These are phyloP conservation scores for Boletellus sp. DNA, from an alignment of 768 basidiomycete genomes.

Conservation along the genomic window DNA sequence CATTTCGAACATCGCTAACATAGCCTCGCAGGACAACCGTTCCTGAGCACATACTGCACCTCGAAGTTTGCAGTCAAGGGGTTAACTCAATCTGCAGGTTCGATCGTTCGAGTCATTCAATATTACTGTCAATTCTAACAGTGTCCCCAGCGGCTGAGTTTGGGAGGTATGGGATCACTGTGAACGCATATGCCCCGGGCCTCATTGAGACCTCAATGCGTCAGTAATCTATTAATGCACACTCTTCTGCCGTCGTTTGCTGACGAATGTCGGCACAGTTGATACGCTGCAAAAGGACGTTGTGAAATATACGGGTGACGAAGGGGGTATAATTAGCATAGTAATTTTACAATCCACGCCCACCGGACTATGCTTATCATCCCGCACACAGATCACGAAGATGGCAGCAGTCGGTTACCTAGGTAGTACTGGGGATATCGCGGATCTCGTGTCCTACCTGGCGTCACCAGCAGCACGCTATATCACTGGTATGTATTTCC, in stretches of 20 bases:
- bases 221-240: constrained; percentile 8
- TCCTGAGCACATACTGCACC: constrained; percentile 31
- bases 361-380: neutral
- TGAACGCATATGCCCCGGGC: constrained; percentile 36
- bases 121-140: neutral
- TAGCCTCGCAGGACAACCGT: constrained; percentile 25
- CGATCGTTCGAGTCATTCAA: neutral
- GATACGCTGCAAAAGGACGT: constrained; percentile 10
- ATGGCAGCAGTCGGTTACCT: constrained; percentile 19
- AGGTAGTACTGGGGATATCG: constrained; percentile 32
- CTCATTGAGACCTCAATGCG: constrained; percentile 27
- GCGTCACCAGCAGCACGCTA: constrained; percentile 32
- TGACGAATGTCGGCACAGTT: constrained; percentile 12
- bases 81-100: constrained; percentile 36
- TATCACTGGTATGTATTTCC: constrained; percentile 29
- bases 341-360: constrained; percentile 7
- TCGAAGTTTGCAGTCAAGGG: constrained; percentile 44
- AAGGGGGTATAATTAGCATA: constrained; percentile 12
- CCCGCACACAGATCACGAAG: constrained; percentile 8
- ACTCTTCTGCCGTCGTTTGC: neutral
- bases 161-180: constrained; percentile 30
- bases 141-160: constrained; percentile 29
- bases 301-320: constrained; percentile 9
- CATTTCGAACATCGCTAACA: neutral
- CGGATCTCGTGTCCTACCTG: constrained; percentile 36